These are phyloP conservation scores for Acanthamoeba sp. DNA, from an alignment of 208 protist genomes.

Conservation along the genomic window DNA sequence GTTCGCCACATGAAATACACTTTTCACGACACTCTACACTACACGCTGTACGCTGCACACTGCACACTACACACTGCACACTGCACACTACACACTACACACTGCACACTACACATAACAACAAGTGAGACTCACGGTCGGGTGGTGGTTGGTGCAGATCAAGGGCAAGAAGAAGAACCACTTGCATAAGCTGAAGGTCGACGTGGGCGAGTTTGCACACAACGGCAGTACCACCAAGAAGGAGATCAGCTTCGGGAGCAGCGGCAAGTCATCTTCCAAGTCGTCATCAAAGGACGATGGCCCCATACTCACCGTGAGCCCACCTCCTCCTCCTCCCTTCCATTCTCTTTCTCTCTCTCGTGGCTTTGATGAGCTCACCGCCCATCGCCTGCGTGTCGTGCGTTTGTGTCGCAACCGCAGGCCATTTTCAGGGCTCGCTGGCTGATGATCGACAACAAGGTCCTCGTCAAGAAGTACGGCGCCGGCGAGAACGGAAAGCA, in stretches of 20 bases:
- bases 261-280: background rate
- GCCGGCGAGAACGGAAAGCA: background rate
- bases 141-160: background rate
- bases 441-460: conserved; percentile 42
- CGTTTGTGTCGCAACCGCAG: too few species aligned
- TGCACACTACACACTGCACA: background rate
- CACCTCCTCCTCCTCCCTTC: background rate
- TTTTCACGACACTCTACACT: too few species aligned
- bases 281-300: background rate
- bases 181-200: background rate
- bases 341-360: background rate
- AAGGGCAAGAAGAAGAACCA: conserved; percentile 63
- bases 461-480: conserved; percentile 28
- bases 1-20: background rate
- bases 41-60: background rate
- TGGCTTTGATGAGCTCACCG: too few species aligned
- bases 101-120: background rate
- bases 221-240: conserved; percentile 6
- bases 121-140: background rate
- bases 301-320: background rate
- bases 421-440: background rate
- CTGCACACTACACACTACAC: background rate
- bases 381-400: too few species aligned
- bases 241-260: background rate
- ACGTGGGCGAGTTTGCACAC: conserved; percentile 29